These are phyloP conservation scores for Hyphopichia wangnamkhiaoensis DNA, from an alignment of 1,139 yeast genomes.

Conservation along the genomic window DNA sequence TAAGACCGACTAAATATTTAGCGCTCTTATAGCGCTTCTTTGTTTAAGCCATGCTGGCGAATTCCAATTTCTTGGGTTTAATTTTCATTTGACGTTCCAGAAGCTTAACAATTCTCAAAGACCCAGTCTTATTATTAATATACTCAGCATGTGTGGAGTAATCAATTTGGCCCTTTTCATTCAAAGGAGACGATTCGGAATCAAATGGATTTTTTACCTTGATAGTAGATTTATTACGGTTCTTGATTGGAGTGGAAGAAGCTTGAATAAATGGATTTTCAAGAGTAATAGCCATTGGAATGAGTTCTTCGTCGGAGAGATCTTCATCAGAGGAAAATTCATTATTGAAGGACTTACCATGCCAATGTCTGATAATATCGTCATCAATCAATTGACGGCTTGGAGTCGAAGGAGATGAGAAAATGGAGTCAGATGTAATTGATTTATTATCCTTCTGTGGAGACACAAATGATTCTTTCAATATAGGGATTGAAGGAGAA, in stretches of 20 bases:
- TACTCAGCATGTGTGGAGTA: constrained; percentile 43
- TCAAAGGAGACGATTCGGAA: constrained; percentile 4
- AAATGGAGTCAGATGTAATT: background rate
- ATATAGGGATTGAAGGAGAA: background rate
- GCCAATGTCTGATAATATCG: constrained; percentile 37
- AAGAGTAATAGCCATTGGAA: constrained; percentile 5
- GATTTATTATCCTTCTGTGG: constrained; percentile 1
- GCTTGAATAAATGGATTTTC: constrained; percentile 22
- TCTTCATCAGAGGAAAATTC: constrained; percentile 35
- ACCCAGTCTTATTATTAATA: constrained; percentile 41
- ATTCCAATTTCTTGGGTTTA: constrained; percentile 44
- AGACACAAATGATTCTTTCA: constrained; percentile 2
- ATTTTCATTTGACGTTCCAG: constrained; percentile 36
- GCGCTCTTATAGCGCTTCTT: no score
- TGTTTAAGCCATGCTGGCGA: constrained; percentile 11
- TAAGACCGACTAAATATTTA: no score
- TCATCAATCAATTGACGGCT: constrained; percentile 36
- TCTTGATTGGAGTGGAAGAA: background rate
- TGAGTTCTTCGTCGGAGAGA: constrained; percentile 12
- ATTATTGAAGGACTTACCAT: constrained; percentile 30
- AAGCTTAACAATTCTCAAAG: constrained; percentile 33
- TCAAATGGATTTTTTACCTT: constrained; percentile 3
- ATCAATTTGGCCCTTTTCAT: constrained; percentile 17
- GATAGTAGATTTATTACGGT: background rate
- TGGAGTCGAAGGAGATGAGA: constrained; percentile 28